Conservation (phyloP, 352 stramenopile genomes). For the Phytophthora pseudosyringae region DNA sequence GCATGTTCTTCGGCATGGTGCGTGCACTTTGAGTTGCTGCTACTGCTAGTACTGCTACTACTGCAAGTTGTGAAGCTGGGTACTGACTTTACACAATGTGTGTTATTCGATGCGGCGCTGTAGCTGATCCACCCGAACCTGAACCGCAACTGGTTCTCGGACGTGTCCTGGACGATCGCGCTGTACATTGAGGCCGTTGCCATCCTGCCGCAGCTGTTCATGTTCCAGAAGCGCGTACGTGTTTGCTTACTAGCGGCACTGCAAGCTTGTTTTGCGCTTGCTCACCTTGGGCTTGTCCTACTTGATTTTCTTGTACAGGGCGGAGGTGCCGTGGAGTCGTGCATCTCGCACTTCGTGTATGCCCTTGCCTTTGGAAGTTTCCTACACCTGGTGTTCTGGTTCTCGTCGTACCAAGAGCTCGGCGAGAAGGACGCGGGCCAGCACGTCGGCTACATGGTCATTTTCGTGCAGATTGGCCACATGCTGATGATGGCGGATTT, state of each 20-base stretch:
- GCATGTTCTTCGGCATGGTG: constrained; percentile 90
- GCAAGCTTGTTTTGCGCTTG: neutral
- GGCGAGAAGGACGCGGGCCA: constrained; percentile 92
- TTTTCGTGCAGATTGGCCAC: constrained; percentile 98
- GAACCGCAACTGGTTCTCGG: constrained; percentile 97
- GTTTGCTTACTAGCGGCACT: neutral
- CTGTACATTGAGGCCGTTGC: constrained; percentile 97
- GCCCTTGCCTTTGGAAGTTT: constrained; percentile 95
- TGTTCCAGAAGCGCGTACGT: constrained; percentile 97
- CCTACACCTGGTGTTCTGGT: constrained; percentile 98
- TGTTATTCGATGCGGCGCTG: neutral
- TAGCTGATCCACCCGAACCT: constrained; percentile 96
- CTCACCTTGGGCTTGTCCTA: constrained; percentile 10
- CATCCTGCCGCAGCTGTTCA: constrained; percentile 98
- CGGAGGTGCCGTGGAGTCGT: constrained; percentile 94
- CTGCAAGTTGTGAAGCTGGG: neutral
- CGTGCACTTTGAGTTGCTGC: constrained; percentile 6
- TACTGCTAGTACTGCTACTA: too few relatives aligned
- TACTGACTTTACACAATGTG: neutral
- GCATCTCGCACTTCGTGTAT: constrained; percentile 98
- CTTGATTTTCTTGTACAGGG: constrained; percentile 44
- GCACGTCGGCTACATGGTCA: constrained; percentile 94
- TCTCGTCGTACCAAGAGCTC: constrained; percentile 98
- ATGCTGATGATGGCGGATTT: constrained; percentile 99
- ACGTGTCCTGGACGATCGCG: constrained; percentile 97